Evolutionary conservation across 139 green algal species (phyloP).

Genomic region (Chlorella sp.): DNA sequence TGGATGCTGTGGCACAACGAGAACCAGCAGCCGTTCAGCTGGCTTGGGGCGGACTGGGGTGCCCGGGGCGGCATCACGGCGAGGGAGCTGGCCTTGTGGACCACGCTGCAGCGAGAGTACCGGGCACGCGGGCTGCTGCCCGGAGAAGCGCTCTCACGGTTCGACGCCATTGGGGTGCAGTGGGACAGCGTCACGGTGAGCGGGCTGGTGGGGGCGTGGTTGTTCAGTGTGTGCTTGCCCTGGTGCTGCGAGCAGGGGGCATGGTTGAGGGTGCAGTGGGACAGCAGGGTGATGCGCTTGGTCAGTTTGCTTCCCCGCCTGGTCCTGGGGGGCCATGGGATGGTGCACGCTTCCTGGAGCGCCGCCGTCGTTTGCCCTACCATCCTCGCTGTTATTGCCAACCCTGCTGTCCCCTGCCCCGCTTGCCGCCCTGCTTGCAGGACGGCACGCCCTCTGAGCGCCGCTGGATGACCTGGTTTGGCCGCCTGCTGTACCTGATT

Average conservation of each 20-base stretch:
- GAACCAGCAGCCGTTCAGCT: constrained; percentile 47
- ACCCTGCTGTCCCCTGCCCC: not conserved
- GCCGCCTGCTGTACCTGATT: constrained; percentile 58
- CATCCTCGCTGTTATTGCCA: not conserved
- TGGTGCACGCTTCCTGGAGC: too few relatives aligned
- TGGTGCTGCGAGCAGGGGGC: not conserved
- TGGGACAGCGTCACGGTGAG: constrained; percentile 51
- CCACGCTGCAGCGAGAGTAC: constrained; percentile 66
- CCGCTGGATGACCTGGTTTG: constrained; percentile 52
- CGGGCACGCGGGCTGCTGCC: constrained; percentile 50
- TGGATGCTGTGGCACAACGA: constrained; percentile 62
- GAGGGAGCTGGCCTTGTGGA: constrained; percentile 61
- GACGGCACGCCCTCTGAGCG: constrained; percentile 29
- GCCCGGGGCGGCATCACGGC: constrained; percentile 45
- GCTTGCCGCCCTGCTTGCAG: not conserved
- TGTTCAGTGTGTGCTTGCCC: not conserved
- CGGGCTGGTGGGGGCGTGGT: not conserved
- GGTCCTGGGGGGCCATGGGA: too few relatives aligned
- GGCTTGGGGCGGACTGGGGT: constrained; percentile 62
- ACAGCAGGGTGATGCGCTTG: too few relatives aligned
- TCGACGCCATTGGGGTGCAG: constrained; percentile 57
- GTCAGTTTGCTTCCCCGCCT: too few relatives aligned
- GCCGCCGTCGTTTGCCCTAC: too few relatives aligned
- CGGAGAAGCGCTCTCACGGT: constrained; percentile 43
- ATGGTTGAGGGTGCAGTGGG: too few relatives aligned